Base-by-base conservation (phyloP, 306 rosid species). In the Cicer chorassanicum region DNA sequence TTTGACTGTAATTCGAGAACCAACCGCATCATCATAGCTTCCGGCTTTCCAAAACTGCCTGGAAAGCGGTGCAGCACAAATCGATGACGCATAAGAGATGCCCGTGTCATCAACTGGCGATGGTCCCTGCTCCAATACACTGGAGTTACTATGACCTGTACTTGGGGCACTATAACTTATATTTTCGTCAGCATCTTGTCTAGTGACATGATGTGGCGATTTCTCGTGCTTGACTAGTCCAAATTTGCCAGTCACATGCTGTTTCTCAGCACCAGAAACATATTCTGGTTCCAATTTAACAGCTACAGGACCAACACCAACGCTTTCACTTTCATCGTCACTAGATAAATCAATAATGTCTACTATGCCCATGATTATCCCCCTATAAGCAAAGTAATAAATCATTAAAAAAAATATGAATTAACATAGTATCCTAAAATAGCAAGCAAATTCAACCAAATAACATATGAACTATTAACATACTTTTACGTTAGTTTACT, bases 1-100 rank as follows among this genome's bases (percentile, higher is more conserved):
- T 88, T 88, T 89, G 75, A 80, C 21, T n/a, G 80, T 40, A 79
- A 80, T 78, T 82, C 82, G 90, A 24, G 97, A 81, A 62, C 70
- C 82, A 66, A 54, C 77, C 29, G 73, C 84, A 21, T 82, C 87
- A 70, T 90, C 83, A 65, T 90, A 90, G 78, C 50, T 85, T 68
- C 99, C 99, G 76, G 96, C 97, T 89, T 90, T 92, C 99, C 99
- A 94, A 54, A 94, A 94, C 44, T 92, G 96, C 50, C 89, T 88
- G 69, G 88, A 82, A 71, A 92, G 48, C 5, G 95, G 96, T 40
- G 97, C 92, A n/a, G 80, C 83, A 78, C 86, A 50, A 43, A 84
- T 50, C 59, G 91, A 65, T 1, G 90, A 86, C 24, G 84, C 69
- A 18, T 85, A 88, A 51, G 92, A 84, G 68, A 87, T 73, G 48